Evolutionary conservation across 495 filamentous ascomycete species (phyloP), one percentile per base, ranked within the genome.

Genomic region (Penicillium goetzii): DNA sequence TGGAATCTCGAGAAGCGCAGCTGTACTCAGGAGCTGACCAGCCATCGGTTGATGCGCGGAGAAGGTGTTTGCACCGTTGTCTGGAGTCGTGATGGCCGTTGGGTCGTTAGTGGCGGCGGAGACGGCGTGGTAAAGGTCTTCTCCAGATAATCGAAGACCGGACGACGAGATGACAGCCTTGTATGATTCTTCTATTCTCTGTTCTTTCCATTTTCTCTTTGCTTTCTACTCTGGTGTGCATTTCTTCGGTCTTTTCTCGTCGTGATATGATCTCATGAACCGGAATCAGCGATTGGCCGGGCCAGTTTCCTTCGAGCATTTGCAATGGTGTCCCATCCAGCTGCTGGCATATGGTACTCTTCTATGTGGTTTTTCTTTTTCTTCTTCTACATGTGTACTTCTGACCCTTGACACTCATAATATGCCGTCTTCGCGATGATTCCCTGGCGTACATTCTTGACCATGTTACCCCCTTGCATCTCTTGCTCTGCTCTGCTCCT

Each of bases 71-170:
- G 92, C 78, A 81, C 87, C 17, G 95, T 97, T 12, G 89, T 92
- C 21, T 99, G 96, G 95, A 95, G 91, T 71, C 88, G 91, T 65
- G 95, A 99, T 68, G 93, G 94, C 38, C 84, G 91, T 61, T 93
- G 92, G 90, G 93, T 98, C 40, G 92, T 99, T 61, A 92, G 90
- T 64, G 96, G 88, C 11, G 95, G 95, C 21, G 95, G 95, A n/a
- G 95, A 99, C 73, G 96, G 95, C 3, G 88, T 96, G 21, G 95
- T 96, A 49, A 99, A 97, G 81, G 95, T 98, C 59, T 97, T 97
- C 83, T 88, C 90, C 45, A 76, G 88, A 75, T 88, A 67, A 75
- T 58, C 60, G 15, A 33, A 59, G 66, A 61, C 57, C 61, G 60
- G 51, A 72, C 60, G 62, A 69, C 56, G 63, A 68, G 68, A 70